Percentiles rank a stretch among this genome's conserved stretches.
These are phyloP conservation scores for Plenodomus lindquistii DNA, from an alignment of 2,329 filamentous ascomycete genomes.

Conservation along the genomic window DNA sequence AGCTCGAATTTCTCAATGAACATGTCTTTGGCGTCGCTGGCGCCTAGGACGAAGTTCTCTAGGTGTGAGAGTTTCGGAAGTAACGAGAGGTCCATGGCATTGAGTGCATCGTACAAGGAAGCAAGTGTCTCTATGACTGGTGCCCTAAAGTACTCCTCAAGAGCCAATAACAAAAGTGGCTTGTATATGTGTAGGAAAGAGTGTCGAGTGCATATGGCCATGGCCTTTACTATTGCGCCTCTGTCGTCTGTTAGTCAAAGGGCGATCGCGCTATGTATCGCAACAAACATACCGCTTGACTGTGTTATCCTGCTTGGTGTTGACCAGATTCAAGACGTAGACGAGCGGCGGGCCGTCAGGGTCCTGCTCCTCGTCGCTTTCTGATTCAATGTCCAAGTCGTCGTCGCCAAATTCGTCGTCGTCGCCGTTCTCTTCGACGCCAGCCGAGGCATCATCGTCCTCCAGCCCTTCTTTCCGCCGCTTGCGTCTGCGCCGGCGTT, in stretches of 20 bases:
- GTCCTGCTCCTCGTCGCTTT: slow-evolving; percentile 58
- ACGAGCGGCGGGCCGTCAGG: slow-evolving; percentile 88
- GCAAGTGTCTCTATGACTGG: slow-evolving; percentile 86
- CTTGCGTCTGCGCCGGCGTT: slow-evolving; percentile 58
- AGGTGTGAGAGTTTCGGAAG: slow-evolving; percentile 84
- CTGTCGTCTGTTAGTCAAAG: slow-evolving; percentile 48
- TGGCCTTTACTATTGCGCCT: slow-evolving; percentile 94
- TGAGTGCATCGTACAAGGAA: slow-evolving; percentile 88
- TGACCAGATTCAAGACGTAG: slow-evolving; percentile 96
- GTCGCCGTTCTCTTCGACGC: slow-evolving; percentile 35
- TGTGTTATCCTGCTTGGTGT: slow-evolving; percentile 94
- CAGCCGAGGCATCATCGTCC: slow-evolving; percentile 42
- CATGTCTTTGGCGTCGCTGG: slow-evolving; percentile 91
- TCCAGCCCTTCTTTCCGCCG: slow-evolving; percentile 47
- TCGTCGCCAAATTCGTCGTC: slow-evolving; percentile 44
- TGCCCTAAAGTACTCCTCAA: slow-evolving; percentile 96
- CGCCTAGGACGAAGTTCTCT: slow-evolving; percentile 83
- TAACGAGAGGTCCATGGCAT: slow-evolving; percentile 93
- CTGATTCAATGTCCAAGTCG: slow-evolving; percentile 54
- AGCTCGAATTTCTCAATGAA: slow-evolving; percentile 97
- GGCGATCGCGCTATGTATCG: neutral
- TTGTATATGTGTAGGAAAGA: slow-evolving; percentile 99
- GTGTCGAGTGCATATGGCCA: slow-evolving; percentile 98
- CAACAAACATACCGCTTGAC: slow-evolving; percentile 65
- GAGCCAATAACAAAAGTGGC: slow-evolving; percentile 84